phyloP scores from a whole-genome alignment of 2,329 filamentous ascomycete genomes.

The Fusarium begoniae region DNA sequence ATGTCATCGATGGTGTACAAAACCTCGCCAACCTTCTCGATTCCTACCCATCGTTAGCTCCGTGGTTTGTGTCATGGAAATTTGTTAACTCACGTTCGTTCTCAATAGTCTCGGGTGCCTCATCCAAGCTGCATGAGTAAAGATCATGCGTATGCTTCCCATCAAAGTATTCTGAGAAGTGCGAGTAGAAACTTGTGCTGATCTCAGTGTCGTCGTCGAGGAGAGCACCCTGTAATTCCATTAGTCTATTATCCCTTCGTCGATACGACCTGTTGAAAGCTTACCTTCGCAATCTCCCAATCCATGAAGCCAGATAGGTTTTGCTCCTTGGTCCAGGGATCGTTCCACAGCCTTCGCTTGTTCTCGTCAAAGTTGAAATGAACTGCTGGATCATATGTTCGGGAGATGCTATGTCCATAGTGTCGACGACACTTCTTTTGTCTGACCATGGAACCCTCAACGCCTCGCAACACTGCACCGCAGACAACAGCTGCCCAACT shows the following conservation, averaged over 20 bases:
- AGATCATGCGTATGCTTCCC: neutral
- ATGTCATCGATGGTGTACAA: neutral
- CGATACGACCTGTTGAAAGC: accelerated
- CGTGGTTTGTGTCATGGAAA: accelerated
- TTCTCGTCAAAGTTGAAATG: neutral
- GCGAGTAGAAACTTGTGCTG: neutral
- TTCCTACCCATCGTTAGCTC: neutral
- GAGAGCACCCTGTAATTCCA: neutral
- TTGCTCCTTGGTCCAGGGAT: neutral
- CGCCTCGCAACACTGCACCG: neutral
- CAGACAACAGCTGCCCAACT: neutral
- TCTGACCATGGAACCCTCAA: neutral
- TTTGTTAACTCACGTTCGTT: neutral
- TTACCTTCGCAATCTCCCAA: neutral
- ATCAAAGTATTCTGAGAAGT: neutral
- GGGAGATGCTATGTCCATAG: neutral
- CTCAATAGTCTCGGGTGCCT: neutral
- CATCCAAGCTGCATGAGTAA: neutral
- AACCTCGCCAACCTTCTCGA: neutral
- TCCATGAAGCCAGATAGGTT: neutral
- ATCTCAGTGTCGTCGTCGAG: neutral
- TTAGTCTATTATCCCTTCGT: neutral
- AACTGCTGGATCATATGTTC: neutral
- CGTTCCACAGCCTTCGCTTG: neutral
- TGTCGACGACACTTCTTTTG: neutral